Conservation (phyloP, 2,329 filamentous ascomycete genomes). For the Xylariaceae sp. region DNA sequence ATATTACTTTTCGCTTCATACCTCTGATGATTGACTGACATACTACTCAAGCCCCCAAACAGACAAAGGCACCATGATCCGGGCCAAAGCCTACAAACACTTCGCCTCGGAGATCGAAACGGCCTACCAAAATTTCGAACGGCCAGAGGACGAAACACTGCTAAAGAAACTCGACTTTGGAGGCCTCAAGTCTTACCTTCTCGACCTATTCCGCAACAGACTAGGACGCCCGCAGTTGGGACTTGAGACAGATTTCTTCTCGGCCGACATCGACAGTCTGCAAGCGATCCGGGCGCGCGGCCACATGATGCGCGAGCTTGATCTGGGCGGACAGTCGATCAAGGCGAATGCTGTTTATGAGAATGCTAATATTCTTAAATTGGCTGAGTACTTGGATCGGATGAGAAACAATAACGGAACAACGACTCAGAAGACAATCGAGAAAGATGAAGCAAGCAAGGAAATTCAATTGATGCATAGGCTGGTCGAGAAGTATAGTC, state of each 20-base stretch:
- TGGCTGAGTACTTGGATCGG: slow-evolving; percentile 17
- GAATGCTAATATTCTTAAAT: slow-evolving; percentile 23
- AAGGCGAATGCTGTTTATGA: slow-evolving; percentile 31
- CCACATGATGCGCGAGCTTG: slow-evolving; percentile 23
- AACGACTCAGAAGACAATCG: slow-evolving; percentile 14
- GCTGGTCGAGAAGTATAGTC: slow-evolving; percentile 37
- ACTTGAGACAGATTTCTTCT: slow-evolving; percentile 28
- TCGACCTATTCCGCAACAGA: slow-evolving; percentile 10
- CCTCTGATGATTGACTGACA: too few species aligned
- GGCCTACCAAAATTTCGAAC: slow-evolving; percentile 35
- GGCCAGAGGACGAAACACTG: slow-evolving; percentile 10
- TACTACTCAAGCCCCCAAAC: slow-evolving; percentile 50
- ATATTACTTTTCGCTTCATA: too few species aligned
- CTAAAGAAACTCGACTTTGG: slow-evolving; percentile 6
- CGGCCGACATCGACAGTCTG: slow-evolving; percentile 26
- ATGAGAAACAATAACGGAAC: slow-evolving; percentile 15
- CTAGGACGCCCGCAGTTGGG: slow-evolving; percentile 14
- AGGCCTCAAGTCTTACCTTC: slow-evolving; percentile 13
- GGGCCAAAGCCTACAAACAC: slow-evolving; percentile 45
- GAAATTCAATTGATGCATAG: slow-evolving; percentile 30
- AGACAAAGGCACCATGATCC: slow-evolving; percentile 55
- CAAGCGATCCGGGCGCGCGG: slow-evolving; percentile 25
- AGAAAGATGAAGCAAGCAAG: slow-evolving; percentile 15
- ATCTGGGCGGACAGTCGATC: slow-evolving; percentile 19
- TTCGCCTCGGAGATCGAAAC: slow-evolving; percentile 46